These are phyloP conservation scores for Middelhovenomyces tepae DNA, from an alignment of 805 yeast genomes.

Conservation along the genomic window DNA sequence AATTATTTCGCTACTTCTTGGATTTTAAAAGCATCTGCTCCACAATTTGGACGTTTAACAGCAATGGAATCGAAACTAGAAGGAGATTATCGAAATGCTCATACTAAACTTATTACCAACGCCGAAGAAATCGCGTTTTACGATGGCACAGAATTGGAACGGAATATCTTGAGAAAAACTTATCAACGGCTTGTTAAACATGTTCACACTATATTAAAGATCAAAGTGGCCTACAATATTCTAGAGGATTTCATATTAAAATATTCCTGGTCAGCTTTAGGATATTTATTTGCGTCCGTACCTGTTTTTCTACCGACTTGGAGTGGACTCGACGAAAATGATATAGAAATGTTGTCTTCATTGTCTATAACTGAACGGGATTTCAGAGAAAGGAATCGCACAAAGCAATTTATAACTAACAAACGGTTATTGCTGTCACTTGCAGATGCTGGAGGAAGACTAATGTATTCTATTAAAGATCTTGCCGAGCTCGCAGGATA, in stretches of 20 bases:
- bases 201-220: conserved; percentile 43
- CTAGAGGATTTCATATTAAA: conserved; percentile 81
- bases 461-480: conserved; percentile 92
- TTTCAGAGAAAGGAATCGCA: conserved; percentile 34
- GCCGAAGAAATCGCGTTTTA: conserved; percentile 93
- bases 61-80: conserved; percentile 69
- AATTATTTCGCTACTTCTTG: conserved; percentile 77
- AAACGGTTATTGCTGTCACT: conserved; percentile 82
- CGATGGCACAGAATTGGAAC: conserved; percentile 78
- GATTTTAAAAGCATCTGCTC: conserved; percentile 63
- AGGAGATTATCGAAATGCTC: conserved; percentile 83
- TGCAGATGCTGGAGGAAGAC: conserved; percentile 91
- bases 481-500: conserved; percentile 85
- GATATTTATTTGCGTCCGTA: conserved; percentile 82
- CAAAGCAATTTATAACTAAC: conserved; percentile 84
- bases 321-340: conserved; percentile 23
- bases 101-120: conserved; percentile 74
- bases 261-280: conserved; percentile 91
- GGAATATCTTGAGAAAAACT: conserved; percentile 49
- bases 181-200: conserved; percentile 52
- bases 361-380: conserved; percentile 15
- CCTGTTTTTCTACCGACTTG: conserved; percentile 66
- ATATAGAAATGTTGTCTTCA: conserved; percentile 11
- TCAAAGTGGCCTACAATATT: conserved; percentile 59
- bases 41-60: conserved; percentile 73